Base-by-base conservation (phyloP, 129 eudicot species). In the Pulicaria dysenterica region DNA sequence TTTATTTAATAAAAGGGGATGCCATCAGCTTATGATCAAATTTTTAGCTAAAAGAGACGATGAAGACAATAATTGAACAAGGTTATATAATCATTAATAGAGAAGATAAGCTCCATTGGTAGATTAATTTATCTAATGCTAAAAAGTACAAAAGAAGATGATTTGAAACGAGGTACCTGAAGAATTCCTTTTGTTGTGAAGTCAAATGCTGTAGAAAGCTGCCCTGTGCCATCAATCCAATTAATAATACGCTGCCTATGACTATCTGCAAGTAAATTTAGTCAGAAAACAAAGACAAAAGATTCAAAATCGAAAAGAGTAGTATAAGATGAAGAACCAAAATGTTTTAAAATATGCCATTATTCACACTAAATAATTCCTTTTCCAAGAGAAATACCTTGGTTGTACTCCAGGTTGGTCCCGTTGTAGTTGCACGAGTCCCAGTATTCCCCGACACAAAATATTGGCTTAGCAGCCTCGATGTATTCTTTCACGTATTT, bases 151-250 rank as follows among this genome's bases (percentile, higher is more conserved):
- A 24, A 24, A 24, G 31, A 24, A 24, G 31, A 24, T 24, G 2
- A 2, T 24, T 24, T 24, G 31, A 24, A 1, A 24, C 1, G 31
- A 34, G 44, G 39, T 54, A 86, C 98, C 96, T 92, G 98, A 67
- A 92, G 96, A 69, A 92, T 87, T 61, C 96, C 98, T 78, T 92
- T 92, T 2, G 98, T 92, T 62, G 98, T 92, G 82, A 92, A 92
- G 82, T 92, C 98, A 73, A 92, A 92, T 51, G 98, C 96, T 41
- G 96, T 75, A 55, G 98, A 75, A 68, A 87, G 86, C 74, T 89
- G 86, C 38, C 96, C 95, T 8, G 95, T 75, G 67, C 78, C 85
- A 73, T 92, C 98, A 62, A 92, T 87, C 98, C 98, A 92, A 47
- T 92, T 82, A 77, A 92, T 68, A 34, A 92, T 92, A 49, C 96